These are phyloP conservation scores for Drechslera avenae DNA, from an alignment of 2,329 filamentous ascomycete genomes.

Conservation along the genomic window DNA sequence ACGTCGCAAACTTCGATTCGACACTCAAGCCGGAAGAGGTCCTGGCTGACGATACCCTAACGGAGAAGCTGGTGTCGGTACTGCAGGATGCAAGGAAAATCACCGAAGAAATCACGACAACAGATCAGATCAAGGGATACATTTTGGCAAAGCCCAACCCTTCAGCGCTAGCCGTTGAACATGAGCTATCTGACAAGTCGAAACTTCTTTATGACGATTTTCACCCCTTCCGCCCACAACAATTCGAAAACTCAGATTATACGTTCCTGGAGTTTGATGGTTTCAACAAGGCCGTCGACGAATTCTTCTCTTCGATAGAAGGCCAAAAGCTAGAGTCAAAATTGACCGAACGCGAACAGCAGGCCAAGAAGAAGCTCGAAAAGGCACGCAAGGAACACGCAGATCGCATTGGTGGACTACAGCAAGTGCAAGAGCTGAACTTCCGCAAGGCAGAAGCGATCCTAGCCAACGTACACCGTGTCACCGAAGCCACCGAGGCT, in stretches of 20 bases:
- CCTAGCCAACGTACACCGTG: slow-evolving; percentile 85
- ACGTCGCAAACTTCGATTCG: slow-evolving; percentile 71
- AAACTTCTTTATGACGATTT: slow-evolving; percentile 87
- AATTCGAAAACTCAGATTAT: slow-evolving; percentile 72
- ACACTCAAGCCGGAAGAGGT: slow-evolving; percentile 70
- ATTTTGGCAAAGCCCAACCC: slow-evolving; percentile 74
- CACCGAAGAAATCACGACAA: slow-evolving; percentile 70
- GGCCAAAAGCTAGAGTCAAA: slow-evolving; percentile 88
- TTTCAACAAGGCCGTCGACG: slow-evolving; percentile 92
- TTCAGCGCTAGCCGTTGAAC: slow-evolving; percentile 40
- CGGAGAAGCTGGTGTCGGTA: slow-evolving; percentile 70
- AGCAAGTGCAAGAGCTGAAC: slow-evolving; percentile 81
- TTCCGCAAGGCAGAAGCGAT: slow-evolving; percentile 88
- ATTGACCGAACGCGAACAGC: slow-evolving; percentile 78
- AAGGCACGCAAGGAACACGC: slow-evolving; percentile 82
- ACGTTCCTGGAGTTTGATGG: slow-evolving; percentile 77
- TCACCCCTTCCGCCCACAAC: slow-evolving; percentile 84
- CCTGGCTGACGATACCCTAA: slow-evolving; percentile 65
- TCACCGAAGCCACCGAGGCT: slow-evolving; percentile 90
- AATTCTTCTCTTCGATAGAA: slow-evolving; percentile 96
- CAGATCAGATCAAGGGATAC: slow-evolving; percentile 74
- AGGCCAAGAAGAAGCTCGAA: slow-evolving; percentile 82
- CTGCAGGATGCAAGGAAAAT: slow-evolving; percentile 73
- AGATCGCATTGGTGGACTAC: slow-evolving; percentile 81
- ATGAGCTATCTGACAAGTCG: slow-evolving; percentile 50